Evolutionary conservation across 495 filamentous ascomycete species (phyloP).

Genomic region (Penicillium roqueforti): DNA sequence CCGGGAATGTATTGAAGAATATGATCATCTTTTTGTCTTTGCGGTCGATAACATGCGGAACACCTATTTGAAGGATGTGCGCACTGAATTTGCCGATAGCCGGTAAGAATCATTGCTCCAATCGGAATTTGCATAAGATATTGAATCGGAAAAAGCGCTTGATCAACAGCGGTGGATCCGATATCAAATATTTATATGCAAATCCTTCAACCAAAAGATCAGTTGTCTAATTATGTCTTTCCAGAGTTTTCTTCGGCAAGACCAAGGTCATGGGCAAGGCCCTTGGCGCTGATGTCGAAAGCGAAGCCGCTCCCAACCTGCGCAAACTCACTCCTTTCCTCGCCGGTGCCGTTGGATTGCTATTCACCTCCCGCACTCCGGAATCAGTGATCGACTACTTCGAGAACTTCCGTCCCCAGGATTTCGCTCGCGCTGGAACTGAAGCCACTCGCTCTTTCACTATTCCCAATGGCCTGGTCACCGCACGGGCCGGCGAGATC

Average conservation of each 20-base stretch:
- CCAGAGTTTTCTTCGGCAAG: conserved; percentile 93
- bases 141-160: background rate
- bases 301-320: conserved; percentile 71
- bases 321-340: conserved; percentile 66
- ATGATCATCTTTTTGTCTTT: conserved; percentile 91
- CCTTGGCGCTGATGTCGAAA: conserved; percentile 68
- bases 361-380: conserved; percentile 77
- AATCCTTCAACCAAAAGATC: conserved; percentile 1
- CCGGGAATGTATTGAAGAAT: conserved; percentile 76
- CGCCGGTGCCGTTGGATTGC: conserved; percentile 76
- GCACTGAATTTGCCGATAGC: conserved; percentile 76
- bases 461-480: conserved; percentile 73
- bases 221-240: background rate
- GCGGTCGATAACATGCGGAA: conserved; percentile 98
- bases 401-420: conserved; percentile 57
- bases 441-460: conserved; percentile 66
- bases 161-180: background rate
- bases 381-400: conserved; percentile 64
- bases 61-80: conserved; percentile 89
- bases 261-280: conserved; percentile 97
- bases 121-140: background rate
- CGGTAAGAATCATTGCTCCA: conserved; percentile 49
- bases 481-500: conserved; percentile 71
- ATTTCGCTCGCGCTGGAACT: conserved; percentile 87
- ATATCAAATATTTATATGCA: conserved; percentile 7